Conservation (phyloP, 306 rosid species). For the Vicia sativa region DNA sequence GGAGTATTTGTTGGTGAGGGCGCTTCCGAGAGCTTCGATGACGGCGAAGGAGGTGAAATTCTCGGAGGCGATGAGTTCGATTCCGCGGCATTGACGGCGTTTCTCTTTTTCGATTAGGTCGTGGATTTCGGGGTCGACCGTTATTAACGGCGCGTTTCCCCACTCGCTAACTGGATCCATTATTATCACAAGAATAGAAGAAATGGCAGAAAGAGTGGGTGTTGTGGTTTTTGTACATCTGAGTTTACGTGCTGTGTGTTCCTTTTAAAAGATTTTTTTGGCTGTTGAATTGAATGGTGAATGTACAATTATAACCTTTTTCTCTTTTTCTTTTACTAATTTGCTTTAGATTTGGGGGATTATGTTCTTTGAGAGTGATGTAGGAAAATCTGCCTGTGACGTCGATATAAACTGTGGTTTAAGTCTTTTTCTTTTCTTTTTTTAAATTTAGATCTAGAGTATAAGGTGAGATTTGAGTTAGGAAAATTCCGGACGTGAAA, state of each 20-base stretch:
- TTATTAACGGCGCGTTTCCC: conserved; percentile 68
- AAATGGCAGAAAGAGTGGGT: neutral
- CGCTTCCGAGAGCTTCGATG: conserved; percentile 86
- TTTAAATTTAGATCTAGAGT: too few relatives aligned
- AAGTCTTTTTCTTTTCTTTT: neutral
- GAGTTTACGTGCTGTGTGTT: neutral
- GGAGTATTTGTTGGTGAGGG: conserved; percentile 90
- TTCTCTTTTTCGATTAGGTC: conserved; percentile 90
- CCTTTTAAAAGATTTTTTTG: conserved; percentile 3
- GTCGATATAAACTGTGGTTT: neutral
- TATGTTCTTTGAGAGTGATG: neutral
- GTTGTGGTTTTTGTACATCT: neutral
- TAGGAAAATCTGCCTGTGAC: neutral
- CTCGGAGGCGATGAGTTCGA: conserved; percentile 92
- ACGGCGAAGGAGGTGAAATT: conserved; percentile 97
- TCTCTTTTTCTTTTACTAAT: neutral
- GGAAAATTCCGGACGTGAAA: neutral
- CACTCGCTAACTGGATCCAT: conserved; percentile 71
- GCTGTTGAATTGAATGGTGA: neutral
- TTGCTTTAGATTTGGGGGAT: neutral
- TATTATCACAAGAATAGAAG: neutral
- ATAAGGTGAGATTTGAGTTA: neutral
- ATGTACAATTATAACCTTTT: conserved; percentile 30
- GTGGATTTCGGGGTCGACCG: conserved; percentile 79
- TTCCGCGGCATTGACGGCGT: conserved; percentile 90